Percentiles rank a stretch among this genome's conserved stretches.
phyloP scores from a whole-genome alignment of 1,284 basidiomycete genomes.

The Leccinum pachyderme region DNA sequence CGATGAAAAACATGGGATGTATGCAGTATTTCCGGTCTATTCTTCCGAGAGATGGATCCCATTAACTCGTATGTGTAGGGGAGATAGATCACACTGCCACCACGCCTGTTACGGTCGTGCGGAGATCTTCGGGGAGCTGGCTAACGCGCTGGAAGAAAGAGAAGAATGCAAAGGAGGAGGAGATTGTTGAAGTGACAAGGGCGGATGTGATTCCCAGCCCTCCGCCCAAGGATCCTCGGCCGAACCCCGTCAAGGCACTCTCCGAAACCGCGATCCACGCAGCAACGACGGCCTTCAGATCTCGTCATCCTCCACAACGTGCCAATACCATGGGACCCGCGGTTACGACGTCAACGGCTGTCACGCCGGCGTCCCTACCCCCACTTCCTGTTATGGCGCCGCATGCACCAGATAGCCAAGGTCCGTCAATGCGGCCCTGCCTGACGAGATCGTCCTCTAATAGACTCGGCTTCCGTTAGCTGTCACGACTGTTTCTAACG shows the following conservation, averaged over 20 bases:
- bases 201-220: constrained; percentile 13
- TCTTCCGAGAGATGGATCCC: not conserved
- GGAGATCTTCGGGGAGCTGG: constrained; percentile 52
- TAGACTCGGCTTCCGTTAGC: constrained; percentile 21
- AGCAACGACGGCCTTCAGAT: constrained; percentile 28
- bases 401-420: constrained; percentile 17
- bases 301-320: constrained; percentile 29
- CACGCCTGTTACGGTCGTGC: constrained; percentile 59
- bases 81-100: constrained; percentile 54
- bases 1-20: constrained; percentile 79
- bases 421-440: constrained; percentile 7
- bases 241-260: constrained; percentile 33
- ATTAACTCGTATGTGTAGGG: constrained; percentile 42
- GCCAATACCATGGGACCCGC: constrained; percentile 30
- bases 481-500: constrained; percentile 55
- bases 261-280: constrained; percentile 32
- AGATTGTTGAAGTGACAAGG: constrained; percentile 25
- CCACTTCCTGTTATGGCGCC: constrained; percentile 21
- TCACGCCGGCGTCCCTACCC: constrained; percentile 10
- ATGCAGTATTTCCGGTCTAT: constrained; percentile 33
- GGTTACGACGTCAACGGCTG: constrained; percentile 14
- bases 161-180: constrained; percentile 26
- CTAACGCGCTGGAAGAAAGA: constrained; percentile 49
- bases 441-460: constrained; percentile 3
- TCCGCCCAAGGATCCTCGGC: constrained; percentile 33